These are phyloP conservation scores for Rosa persica DNA, from an alignment of 306 rosid species.

Conservation along the genomic window DNA sequence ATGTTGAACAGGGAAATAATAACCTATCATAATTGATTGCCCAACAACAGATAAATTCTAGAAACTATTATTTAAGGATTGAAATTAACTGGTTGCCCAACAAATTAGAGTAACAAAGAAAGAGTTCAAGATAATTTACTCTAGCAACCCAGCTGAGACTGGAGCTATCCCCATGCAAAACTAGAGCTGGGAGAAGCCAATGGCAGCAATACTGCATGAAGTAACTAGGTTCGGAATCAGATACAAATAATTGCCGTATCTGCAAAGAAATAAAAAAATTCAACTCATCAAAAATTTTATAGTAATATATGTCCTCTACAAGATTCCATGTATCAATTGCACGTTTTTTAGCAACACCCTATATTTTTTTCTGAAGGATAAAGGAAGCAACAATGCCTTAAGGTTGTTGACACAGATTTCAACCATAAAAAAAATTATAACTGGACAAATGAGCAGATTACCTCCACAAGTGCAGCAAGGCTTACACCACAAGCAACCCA, in stretches of 20 bases:
- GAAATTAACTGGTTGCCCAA: not conserved
- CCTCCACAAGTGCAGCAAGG: slow-evolving; percentile 87
- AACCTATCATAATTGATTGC: not conserved
- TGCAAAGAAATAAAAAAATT: slow-evolving; percentile 37
- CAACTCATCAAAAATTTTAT: not conserved
- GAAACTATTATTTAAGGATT: not conserved
- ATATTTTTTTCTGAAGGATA: not conserved
- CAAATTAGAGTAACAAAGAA: slow-evolving; percentile 6
- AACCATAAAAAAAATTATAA: slow-evolving; percentile 9
- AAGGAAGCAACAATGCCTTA: not conserved
- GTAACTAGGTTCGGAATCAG: slow-evolving; percentile 69
- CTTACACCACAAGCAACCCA: slow-evolving; percentile 97
- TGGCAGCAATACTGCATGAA: slow-evolving; percentile 79
- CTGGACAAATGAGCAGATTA: slow-evolving; percentile 30
- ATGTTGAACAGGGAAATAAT: not conserved
- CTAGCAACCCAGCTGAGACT: slow-evolving; percentile 73
- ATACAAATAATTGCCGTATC: slow-evolving; percentile 76
- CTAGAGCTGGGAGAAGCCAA: slow-evolving; percentile 92
- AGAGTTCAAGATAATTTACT: slow-evolving; percentile 40
- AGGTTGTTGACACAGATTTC: slow-evolving; percentile 4
- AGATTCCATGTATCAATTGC: not conserved
- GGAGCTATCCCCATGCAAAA: slow-evolving; percentile 57
- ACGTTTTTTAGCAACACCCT: not conserved
- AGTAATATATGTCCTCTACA: not conserved
- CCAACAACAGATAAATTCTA: not conserved